These are phyloP conservation scores for Yamadazyma siamensis DNA, from an alignment of 1,139 yeast species.

Conservation along the genomic window DNA sequence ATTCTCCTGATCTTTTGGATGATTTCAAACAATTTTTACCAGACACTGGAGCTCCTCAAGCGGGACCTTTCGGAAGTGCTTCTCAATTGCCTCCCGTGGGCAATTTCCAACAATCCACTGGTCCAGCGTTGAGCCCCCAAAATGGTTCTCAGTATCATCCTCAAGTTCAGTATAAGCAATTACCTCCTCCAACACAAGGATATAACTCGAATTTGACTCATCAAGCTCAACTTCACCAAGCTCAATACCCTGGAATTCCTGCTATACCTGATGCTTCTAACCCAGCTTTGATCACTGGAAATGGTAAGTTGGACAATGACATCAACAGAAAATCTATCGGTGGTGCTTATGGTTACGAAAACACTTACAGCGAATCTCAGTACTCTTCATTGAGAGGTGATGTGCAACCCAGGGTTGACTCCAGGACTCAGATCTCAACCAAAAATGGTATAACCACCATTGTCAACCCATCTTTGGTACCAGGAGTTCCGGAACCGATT, in stretches of 20 bases:
- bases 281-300: constrained; percentile 9
- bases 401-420: constrained; percentile 25
- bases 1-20: constrained; percentile 90
- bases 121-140: constrained; percentile 30
- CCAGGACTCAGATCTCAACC: constrained; percentile 12
- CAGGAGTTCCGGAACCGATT: constrained; percentile 84
- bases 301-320: constrained; percentile 13
- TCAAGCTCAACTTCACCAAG: constrained; percentile 4
- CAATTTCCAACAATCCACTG: constrained; percentile 80
- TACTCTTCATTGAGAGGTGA: constrained; percentile 52
- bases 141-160: constrained; percentile 12
- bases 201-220: constrained; percentile 5
- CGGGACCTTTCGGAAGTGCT: constrained; percentile 23
- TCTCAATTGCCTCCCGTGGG: constrained; percentile 92
- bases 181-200: constrained; percentile 5
- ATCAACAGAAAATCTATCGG: constrained; percentile 25
- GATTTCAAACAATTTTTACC: constrained; percentile 96
- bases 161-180: too few species aligned
- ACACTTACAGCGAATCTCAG: constrained; percentile 42
- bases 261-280: constrained; percentile 10
- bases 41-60: constrained; percentile 53
- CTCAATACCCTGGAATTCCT: constrained; percentile 4
- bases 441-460: constrained; percentile 23
- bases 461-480: constrained; percentile 66
- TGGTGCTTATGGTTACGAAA: constrained; percentile 30